Evolutionary conservation across 148 eudicot species (phyloP).

Genomic region (Persicaria maculosa): DNA sequence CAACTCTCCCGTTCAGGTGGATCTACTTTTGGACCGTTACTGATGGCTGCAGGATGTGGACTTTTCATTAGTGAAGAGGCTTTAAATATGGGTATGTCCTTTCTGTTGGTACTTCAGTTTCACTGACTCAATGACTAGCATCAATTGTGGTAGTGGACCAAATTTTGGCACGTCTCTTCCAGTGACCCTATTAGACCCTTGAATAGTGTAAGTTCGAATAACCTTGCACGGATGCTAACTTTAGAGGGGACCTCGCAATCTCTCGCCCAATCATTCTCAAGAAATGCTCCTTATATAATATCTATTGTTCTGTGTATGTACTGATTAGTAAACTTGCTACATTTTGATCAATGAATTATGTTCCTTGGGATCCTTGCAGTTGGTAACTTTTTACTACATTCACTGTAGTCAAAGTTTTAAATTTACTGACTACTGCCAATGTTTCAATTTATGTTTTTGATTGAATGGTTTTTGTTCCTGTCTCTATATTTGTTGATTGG

Average conservation of each 20-base stretch:
- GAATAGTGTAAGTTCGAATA: conserved; percentile 64
- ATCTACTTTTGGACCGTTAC: too few relatives aligned
- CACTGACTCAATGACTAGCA: conserved; percentile 26
- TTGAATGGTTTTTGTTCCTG: not conserved
- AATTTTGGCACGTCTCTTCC: not conserved
- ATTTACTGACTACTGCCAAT: too few relatives aligned
- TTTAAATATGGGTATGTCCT: conserved; percentile 93
- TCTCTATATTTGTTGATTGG: not conserved
- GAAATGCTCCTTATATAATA: too few relatives aligned
- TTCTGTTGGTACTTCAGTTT: conserved; percentile 52
- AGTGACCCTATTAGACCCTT: not conserved
- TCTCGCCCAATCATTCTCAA: too few relatives aligned
- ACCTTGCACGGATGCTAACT: conserved; percentile 54
- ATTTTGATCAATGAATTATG: too few relatives aligned
- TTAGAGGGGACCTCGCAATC: conserved; percentile 93
- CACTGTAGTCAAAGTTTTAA: too few relatives aligned
- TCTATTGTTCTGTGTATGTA: too few relatives aligned
- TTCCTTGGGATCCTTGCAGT: too few relatives aligned
- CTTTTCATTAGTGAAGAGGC: conserved; percentile 96
- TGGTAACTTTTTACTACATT: too few relatives aligned
- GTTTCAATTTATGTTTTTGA: too few relatives aligned
- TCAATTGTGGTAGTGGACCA: not conserved
- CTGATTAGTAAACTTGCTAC: too few relatives aligned
- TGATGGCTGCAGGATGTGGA: conserved; percentile 94
- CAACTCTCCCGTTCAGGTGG: too few relatives aligned